Evolutionary conservation across 2,329 filamentous ascomycete genomes (phyloP), one percentile per base, ranked within the genome.

Genomic region (Neonectria faginata): DNA sequence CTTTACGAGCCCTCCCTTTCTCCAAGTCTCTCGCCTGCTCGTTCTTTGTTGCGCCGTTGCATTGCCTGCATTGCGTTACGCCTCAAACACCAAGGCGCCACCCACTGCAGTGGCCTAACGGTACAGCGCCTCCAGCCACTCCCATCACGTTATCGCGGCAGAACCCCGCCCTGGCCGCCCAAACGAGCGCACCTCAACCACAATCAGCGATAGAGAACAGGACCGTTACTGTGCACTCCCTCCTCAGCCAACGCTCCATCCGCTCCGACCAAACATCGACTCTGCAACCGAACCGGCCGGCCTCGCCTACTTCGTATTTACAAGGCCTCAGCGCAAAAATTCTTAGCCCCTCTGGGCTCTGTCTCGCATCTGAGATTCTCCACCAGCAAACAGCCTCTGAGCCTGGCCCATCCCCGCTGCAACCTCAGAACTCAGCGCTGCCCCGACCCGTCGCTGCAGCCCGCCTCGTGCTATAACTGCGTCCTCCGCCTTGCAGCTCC

Each of bases 61-160:
- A 42, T 47, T 57, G 36, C 14, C 8, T 48, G 9, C 41, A 31
- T 48, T 62, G 47, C 29, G 18, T 39, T 51, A 39, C 60, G 25
- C 45, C 52, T 57, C 54, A 33, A 59, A 51, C 45, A 29, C 51
- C 48, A 53, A 45, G 16, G 18, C 44, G 29, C 54, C 54, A 50
- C 22, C 22, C 20, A 3, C 36, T 50, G 8, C 20, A 51, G 44
- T 33, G 10, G 16, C 29, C 45, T 50, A 12, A 42, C 48, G 18
- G 44, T 54, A 61, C 67, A 62, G 63, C 67, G 69, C 58, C 66
- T 70, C 62, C 67, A 73, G 70, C 72, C 72, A 74, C 69, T 74
- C 72, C 67, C 62, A 67, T 74, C 72, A 73, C 72, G 72, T 74
- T 74, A 72, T 74, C 63, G 62, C 54, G 53, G 57, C 57, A 59